phyloP scores from a whole-genome alignment of 441 rosid genomes.

The Bruguiera hainesii region DNA sequence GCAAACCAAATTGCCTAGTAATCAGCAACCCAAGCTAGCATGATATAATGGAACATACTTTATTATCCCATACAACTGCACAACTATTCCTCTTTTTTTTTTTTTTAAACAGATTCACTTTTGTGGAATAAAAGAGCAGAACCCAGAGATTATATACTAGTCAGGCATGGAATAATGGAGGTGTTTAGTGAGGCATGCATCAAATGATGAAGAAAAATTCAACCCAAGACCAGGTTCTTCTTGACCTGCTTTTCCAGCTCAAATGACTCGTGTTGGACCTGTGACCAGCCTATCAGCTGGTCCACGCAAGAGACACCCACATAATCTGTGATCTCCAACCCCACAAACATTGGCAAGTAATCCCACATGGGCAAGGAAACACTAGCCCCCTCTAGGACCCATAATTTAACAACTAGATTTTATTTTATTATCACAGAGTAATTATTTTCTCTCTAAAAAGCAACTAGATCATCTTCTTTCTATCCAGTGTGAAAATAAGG shows the following conservation, averaged over 20 bases:
- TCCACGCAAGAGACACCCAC: background rate
- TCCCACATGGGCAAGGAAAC: conserved; percentile 19
- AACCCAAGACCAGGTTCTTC: conserved; percentile 10
- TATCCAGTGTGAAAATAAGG: too few relatives aligned
- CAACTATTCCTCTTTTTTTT: background rate
- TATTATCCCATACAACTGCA: background rate
- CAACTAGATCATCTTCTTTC: too few relatives aligned
- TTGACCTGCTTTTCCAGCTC: conserved; percentile 27
- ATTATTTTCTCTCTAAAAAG: too few relatives aligned
- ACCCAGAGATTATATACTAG: background rate
- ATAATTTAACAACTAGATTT: conserved; percentile 19
- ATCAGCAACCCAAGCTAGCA: conserved; percentile 9
- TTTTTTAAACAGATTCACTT: background rate
- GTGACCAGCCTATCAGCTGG: conserved; percentile 5
- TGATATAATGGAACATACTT: conserved; percentile 1
- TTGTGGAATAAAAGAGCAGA: background rate
- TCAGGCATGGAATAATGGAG: conserved; percentile 18
- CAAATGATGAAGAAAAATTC: conserved; percentile 22
- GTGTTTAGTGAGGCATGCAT: conserved; percentile 20
- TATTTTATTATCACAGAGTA: background rate
- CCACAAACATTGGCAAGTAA: background rate
- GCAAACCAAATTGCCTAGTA: conserved; percentile 6
- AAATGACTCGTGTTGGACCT: conserved; percentile 22
- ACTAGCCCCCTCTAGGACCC: conserved; percentile 3
- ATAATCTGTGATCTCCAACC: conserved; percentile 18